These are phyloP conservation scores for Mycena vitilis DNA, from an alignment of 768 basidiomycete genomes.

Conservation along the genomic window DNA sequence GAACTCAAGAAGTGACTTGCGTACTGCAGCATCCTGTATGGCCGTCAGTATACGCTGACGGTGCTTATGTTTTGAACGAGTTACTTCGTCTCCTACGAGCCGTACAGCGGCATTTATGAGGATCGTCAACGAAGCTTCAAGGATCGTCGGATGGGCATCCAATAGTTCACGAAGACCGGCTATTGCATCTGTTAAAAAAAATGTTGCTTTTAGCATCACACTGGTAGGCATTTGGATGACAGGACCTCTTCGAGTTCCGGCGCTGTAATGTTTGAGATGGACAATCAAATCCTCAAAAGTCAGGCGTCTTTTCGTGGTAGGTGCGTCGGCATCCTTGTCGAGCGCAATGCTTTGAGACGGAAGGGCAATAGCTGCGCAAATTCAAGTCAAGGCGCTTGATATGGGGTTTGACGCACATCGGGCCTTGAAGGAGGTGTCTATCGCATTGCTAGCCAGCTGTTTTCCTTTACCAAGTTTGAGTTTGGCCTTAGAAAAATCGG, in stretches of 20 bases:
- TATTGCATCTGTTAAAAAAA: conserved; percentile 73
- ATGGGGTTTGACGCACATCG: conserved; percentile 71
- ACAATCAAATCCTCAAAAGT: conserved; percentile 81
- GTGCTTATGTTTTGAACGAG: not conserved
- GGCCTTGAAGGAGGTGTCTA: conserved; percentile 97
- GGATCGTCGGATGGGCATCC: conserved; percentile 66
- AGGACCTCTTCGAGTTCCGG: conserved; percentile 77
- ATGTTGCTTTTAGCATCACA: not conserved
- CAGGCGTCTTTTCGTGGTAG: conserved; percentile 81
- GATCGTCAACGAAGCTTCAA: conserved; percentile 62
- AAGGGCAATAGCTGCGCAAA: conserved; percentile 82
- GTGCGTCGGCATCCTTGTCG: conserved; percentile 65
- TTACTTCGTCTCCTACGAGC: conserved; percentile 85
- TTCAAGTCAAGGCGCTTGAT: conserved; percentile 31
- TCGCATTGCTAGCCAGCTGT: conserved; percentile 80
- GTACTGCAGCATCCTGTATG: conserved; percentile 79
- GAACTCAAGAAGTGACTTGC: conserved; percentile 77
- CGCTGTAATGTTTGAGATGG: conserved; percentile 87
- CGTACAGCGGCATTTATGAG: conserved; percentile 74
- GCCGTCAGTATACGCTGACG: conserved; percentile 21
- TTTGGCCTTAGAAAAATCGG: conserved; percentile 96
- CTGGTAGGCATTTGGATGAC: not conserved
- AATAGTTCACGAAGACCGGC: conserved; percentile 79
- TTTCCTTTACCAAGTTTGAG: conserved; percentile 98
- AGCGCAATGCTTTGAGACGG: conserved; percentile 83